A percentile compares a stretch with the other conserved stretches of the same genome.
These are phyloP conservation scores for Beauveria scarabaeidicola DNA, from an alignment of 2,329 filamentous ascomycete genomes.

Conservation along the genomic window DNA sequence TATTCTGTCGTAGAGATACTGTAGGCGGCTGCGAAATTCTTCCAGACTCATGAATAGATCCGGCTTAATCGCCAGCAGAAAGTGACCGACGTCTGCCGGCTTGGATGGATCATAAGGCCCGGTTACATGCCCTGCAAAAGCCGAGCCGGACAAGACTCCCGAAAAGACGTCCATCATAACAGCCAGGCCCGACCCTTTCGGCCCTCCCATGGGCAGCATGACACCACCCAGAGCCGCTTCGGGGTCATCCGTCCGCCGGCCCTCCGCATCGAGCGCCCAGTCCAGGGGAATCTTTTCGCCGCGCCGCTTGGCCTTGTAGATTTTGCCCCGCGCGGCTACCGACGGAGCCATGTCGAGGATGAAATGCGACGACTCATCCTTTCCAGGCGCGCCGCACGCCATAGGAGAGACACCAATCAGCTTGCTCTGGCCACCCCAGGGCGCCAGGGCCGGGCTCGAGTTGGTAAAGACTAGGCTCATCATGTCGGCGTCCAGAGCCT, in stretches of 20 bases:
- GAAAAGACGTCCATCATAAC: slow-evolving; percentile 91
- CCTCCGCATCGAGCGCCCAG: slow-evolving; percentile 69
- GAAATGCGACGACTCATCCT: slow-evolving; percentile 45
- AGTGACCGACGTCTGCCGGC: slow-evolving; percentile 65
- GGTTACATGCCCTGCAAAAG: slow-evolving; percentile 70
- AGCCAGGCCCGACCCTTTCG: slow-evolving; percentile 67
- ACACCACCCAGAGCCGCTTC: slow-evolving; percentile 62
- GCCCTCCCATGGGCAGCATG: slow-evolving; percentile 80
- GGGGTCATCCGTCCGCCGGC: slow-evolving; percentile 62
- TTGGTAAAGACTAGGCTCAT: slow-evolving; percentile 66
- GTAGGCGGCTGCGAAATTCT: slow-evolving; percentile 58
- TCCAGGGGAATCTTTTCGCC: slow-evolving; percentile 61
- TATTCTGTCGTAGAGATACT: slow-evolving; percentile 45
- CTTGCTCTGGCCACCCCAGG: slow-evolving; percentile 59
- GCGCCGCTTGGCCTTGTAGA: slow-evolving; percentile 59
- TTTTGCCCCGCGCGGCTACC: slow-evolving; percentile 62
- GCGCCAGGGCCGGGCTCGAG: slow-evolving; percentile 62
- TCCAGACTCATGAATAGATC: slow-evolving; percentile 65
- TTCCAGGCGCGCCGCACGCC: slow-evolving; percentile 64
- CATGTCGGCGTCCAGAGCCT: slow-evolving; percentile 63
- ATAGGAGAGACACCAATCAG: slow-evolving; percentile 68
- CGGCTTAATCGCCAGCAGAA: slow-evolving; percentile 63
- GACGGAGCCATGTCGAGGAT: slow-evolving; percentile 69
- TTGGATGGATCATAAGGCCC: slow-evolving; percentile 65
- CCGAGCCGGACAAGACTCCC: slow-evolving; percentile 66